Conservation (phyloP, 1,284 basidiomycete species). For the Ceratorhiza oryzae-sativae region DNA sequence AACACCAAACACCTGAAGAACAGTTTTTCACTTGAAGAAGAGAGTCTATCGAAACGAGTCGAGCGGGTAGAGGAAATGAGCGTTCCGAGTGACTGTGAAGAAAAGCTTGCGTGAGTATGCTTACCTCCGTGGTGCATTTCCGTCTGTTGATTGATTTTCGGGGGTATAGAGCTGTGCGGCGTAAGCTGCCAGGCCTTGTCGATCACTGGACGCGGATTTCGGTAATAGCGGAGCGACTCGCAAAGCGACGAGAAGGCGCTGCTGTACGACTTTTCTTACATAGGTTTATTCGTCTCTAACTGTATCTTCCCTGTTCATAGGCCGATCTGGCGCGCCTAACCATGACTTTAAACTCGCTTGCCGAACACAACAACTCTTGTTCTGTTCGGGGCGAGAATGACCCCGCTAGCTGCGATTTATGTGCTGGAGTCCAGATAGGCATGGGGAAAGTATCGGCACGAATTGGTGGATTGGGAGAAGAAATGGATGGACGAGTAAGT, state of each 20-base stretch:
- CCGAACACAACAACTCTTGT: conserved; percentile 76
- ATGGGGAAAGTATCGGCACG: conserved; percentile 72
- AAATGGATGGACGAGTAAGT: conserved; percentile 79
- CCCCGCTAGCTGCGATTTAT: conserved; percentile 75
- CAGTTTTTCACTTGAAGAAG: conserved; percentile 75
- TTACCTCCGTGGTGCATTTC: conserved; percentile 7
- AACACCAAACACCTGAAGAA: background rate
- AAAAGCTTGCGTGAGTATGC: conserved; percentile 74
- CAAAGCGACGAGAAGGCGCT: conserved; percentile 85
- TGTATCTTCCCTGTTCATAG: conserved; percentile 53
- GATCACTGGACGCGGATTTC: conserved; percentile 92
- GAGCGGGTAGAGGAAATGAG: conserved; percentile 88
- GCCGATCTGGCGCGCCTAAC: conserved; percentile 82
- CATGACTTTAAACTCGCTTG: conserved; percentile 78
- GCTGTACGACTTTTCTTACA: conserved; percentile 61
- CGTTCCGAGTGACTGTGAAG: conserved; percentile 89
- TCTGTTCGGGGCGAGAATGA: conserved; percentile 64
- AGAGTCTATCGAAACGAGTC: conserved; percentile 79
- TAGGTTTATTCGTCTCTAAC: no score
- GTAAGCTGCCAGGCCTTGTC: conserved; percentile 74
- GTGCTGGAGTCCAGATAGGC: conserved; percentile 78
- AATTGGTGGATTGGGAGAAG: conserved; percentile 76
- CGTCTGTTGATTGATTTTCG: background rate
- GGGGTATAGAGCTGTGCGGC: conserved; percentile 66
- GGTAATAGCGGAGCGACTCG: conserved; percentile 80